These are phyloP conservation scores for Ascochyta clinopodiicola DNA, from an alignment of 2,329 filamentous ascomycete genomes.

Conservation along the genomic window DNA sequence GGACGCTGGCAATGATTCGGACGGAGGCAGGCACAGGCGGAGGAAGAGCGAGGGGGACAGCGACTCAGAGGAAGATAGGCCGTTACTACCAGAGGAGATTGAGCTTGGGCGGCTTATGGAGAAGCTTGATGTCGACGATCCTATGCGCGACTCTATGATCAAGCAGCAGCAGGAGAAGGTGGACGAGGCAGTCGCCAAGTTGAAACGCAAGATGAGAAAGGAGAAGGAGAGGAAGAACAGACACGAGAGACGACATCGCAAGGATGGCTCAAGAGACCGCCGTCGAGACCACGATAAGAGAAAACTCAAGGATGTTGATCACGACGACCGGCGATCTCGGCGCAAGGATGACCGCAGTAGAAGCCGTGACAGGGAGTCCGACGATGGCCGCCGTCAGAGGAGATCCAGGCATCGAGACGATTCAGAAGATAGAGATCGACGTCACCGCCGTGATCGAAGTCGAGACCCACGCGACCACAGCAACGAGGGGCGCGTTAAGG, in stretches of 20 bases:
- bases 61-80: conserved; percentile 58
- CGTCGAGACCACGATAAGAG: conserved; percentile 28
- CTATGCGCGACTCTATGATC: conserved; percentile 92
- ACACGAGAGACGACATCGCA: conserved; percentile 33
- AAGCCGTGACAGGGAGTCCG: conserved; percentile 22
- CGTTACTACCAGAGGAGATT: conserved; percentile 78
- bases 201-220: conserved; percentile 56
- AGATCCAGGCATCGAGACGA: conserved; percentile 18
- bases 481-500: conserved; percentile 11
- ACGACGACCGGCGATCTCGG: conserved; percentile 21
- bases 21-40: conserved; percentile 58
- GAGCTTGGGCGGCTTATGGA: conserved; percentile 77
- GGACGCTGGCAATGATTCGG: conserved; percentile 43
- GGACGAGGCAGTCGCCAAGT: conserved; percentile 68
- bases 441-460: conserved; percentile 19
- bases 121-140: conserved; percentile 92
- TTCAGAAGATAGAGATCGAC: conserved; percentile 19
- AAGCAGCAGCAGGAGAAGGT: conserved; percentile 92
- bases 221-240: conserved; percentile 53
- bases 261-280: conserved; percentile 34
- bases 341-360: conserved; percentile 21
- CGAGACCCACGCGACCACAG: conserved; percentile 23
- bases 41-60: conserved; percentile 52
- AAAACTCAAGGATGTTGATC: conserved; percentile 29
- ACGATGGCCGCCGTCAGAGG: conserved; percentile 16